A percentile compares a stretch with the other conserved stretches of the same genome.
Evolutionary conservation across 106 monocot species (phyloP).

Genomic region (Dendrobium catenatum): DNA sequence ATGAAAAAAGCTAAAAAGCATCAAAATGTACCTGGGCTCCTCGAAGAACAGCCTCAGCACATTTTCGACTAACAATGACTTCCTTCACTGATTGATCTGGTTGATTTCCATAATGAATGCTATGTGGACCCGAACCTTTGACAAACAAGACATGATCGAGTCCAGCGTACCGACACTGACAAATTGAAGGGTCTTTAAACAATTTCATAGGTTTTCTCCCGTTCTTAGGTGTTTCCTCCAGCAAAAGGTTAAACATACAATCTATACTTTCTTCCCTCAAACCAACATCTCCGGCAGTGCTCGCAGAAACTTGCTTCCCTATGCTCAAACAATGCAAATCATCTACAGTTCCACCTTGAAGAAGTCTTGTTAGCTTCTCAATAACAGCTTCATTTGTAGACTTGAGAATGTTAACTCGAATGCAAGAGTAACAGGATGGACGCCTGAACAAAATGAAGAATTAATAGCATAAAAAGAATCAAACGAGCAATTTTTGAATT

Average conservation of each 20-base stretch:
- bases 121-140: conserved; percentile 80
- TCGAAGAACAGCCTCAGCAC: conserved; percentile 97
- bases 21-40: conserved; percentile 75
- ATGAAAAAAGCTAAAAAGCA: neutral
- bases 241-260: neutral
- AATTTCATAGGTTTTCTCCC: conserved; percentile 1
- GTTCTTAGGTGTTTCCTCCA: conserved; percentile 10
- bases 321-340: conserved; percentile 10
- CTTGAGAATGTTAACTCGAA: conserved; percentile 81
- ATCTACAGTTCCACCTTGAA: conserved; percentile 23
- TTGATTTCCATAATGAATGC: conserved; percentile 26
- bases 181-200: conserved; percentile 19
- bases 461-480: neutral
- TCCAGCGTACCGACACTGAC: conserved; percentile 48
- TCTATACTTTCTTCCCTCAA: conserved; percentile 2
- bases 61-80: conserved; percentile 93
- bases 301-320: conserved; percentile 2
- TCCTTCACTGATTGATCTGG: conserved; percentile 53
- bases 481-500: neutral
- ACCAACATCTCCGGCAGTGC: conserved; percentile 13
- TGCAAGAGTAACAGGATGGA: conserved; percentile 84
- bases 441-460: conserved; percentile 33
- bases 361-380: conserved; percentile 32
- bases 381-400: conserved; percentile 49
- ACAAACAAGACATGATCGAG: conserved; percentile 79